Conservation (phyloP, 768 basidiomycete species). For the Leucocoprinus birnbaumii region DNA sequence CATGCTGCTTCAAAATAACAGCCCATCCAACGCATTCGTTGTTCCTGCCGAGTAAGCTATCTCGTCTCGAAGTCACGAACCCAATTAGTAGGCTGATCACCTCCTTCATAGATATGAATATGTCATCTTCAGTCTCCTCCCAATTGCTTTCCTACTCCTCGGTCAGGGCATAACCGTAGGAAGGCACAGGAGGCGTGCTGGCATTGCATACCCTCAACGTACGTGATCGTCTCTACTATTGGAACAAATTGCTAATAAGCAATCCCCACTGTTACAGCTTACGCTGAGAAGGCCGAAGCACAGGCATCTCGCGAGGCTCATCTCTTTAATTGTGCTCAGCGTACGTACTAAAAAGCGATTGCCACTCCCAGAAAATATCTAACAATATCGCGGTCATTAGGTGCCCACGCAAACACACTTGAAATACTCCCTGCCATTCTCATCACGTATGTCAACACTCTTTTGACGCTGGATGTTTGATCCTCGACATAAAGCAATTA, state of each 20-base stretch:
- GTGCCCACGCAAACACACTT: constrained; percentile 71
- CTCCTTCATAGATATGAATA: constrained; percentile 15
- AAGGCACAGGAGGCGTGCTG: constrained; percentile 46
- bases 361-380: neutral
- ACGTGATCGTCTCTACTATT: constrained; percentile 20
- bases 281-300: constrained; percentile 64
- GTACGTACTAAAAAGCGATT: constrained; percentile 26
- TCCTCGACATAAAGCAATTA: neutral
- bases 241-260: too few species aligned
- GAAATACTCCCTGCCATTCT: constrained; percentile 45
- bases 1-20: too few species aligned
- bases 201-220: constrained; percentile 69
- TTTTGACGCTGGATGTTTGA: neutral
- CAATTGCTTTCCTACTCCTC: constrained; percentile 45
- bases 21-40: too few species aligned
- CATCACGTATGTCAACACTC: constrained; percentile 28
- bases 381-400: too few species aligned
- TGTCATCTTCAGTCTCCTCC: constrained; percentile 51
- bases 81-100: too few species aligned
- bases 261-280: constrained; percentile 39
- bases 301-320: constrained; percentile 47
- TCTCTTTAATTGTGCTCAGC: constrained; percentile 71
- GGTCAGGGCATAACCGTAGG: constrained; percentile 43
- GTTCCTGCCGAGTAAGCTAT: too few species aligned
- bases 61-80: too few species aligned